Percentiles rank a stretch among this genome's conserved stretches.
These are phyloP conservation scores for Globisporangium apiculatum DNA, from an alignment of 352 stramenopile species.

Conservation along the genomic window DNA sequence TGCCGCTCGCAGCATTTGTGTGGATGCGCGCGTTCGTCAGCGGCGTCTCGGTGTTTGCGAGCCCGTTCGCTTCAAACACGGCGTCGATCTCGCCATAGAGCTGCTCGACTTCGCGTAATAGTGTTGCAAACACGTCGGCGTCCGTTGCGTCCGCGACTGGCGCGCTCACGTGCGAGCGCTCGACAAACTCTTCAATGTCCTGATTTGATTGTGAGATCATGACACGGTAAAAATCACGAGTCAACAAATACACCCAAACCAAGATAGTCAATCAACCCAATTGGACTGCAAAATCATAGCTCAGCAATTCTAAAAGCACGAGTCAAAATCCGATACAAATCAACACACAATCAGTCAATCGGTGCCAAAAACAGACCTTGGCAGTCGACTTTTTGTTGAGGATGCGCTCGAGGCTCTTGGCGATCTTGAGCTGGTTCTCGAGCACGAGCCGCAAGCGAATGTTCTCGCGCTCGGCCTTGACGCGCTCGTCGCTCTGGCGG, in stretches of 20 bases:
- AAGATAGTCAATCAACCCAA: too few relatives aligned
- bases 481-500: slow-evolving; percentile 17
- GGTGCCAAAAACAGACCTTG: neutral
- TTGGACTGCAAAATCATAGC: too few relatives aligned
- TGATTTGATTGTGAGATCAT: neutral
- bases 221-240: too few relatives aligned
- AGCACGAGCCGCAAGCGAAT: slow-evolving; percentile 40
- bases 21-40: slow-evolving; percentile 3
- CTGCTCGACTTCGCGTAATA: slow-evolving; percentile 6
- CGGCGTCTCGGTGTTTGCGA: neutral
- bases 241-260: too few relatives aligned
- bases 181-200: slow-evolving; percentile 5
- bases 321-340: too few relatives aligned
- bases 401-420: slow-evolving; percentile 29
- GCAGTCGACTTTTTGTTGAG: slow-evolving; percentile 8
- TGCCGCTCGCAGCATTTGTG: slow-evolving; percentile 1
- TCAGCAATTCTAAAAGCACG: too few relatives aligned
- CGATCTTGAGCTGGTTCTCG: slow-evolving; percentile 59
- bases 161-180: neutral
- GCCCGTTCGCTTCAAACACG: slow-evolving; percentile 5
- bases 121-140: neutral
- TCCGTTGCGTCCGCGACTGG: neutral
- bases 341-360: too few relatives aligned
- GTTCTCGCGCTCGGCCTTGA: slow-evolving; percentile 52
- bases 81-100: slow-evolving; percentile 6